Conservation (phyloP, 2,329 filamentous ascomycete genomes). For the Amesomyces nigricolor region DNA sequence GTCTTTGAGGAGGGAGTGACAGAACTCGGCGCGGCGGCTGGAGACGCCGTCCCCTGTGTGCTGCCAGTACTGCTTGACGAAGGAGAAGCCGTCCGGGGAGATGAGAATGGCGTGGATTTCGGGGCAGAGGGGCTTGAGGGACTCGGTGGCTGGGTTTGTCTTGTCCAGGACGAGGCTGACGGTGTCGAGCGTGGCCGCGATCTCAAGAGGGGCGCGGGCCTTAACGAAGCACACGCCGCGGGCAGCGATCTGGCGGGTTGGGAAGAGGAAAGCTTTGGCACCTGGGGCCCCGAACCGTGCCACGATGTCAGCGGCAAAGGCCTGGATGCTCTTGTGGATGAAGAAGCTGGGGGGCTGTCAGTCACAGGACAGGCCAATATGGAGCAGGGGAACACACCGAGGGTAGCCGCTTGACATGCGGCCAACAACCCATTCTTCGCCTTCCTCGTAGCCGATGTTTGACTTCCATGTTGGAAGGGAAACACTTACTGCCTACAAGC, state of each 20-base stretch:
- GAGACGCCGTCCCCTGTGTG: constrained; percentile 91
- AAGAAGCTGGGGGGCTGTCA: constrained; percentile 68
- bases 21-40: constrained; percentile 87
- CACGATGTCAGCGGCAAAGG: constrained; percentile 64
- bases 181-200: constrained; percentile 45
- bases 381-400: constrained; percentile 45
- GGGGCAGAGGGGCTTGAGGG: constrained; percentile 51
- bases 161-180: constrained; percentile 60
- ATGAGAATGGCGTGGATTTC: constrained; percentile 67
- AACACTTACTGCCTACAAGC: constrained; percentile 78
- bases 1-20: constrained; percentile 66
- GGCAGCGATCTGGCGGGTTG: constrained; percentile 61
- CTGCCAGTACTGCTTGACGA: constrained; percentile 96
- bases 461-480: constrained; percentile 89
- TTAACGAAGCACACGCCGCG: constrained; percentile 71
- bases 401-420: constrained; percentile 91
- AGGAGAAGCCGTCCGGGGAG: constrained; percentile 56
- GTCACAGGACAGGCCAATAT: constrained; percentile 10
- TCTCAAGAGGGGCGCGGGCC: constrained; percentile 49
- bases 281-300: constrained; percentile 55
- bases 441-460: constrained; percentile 92
- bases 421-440: constrained; percentile 75
- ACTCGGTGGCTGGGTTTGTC: constrained; percentile 44
- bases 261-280: constrained; percentile 76
- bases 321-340: constrained; percentile 75